A percentile compares a stretch with the other conserved stretches of the same genome.
Conservation (phyloP, 2,329 filamentous ascomycete species). For the Cercospora berteroae region DNA sequence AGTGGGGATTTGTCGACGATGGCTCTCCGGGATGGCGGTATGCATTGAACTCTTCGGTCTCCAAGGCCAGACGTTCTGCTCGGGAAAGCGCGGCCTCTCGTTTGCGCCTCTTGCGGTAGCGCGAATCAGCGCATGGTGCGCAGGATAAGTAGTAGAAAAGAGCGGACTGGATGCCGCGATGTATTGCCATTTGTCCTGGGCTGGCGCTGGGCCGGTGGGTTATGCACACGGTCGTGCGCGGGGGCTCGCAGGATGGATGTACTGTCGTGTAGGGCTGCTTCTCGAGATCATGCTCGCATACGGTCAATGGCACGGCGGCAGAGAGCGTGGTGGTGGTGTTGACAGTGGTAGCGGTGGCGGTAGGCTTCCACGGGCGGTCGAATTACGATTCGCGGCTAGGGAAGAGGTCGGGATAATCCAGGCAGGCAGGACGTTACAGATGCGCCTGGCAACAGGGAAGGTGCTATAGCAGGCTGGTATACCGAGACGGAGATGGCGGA, state of each 20-base stretch:
- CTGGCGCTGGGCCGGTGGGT: background rate
- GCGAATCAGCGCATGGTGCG: conserved; percentile 71
- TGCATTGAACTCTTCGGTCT: conserved; percentile 61
- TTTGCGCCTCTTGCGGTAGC: conserved; percentile 67
- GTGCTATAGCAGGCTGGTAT: background rate
- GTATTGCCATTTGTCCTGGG: conserved; percentile 33
- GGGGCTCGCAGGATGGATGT: background rate
- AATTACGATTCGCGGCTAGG: background rate
- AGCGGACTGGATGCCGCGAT: conserved; percentile 64
- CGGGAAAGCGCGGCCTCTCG: conserved; percentile 56
- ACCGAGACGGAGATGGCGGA: background rate
- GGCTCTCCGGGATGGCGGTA: conserved; percentile 74
- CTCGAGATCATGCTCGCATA: conserved; percentile 10
- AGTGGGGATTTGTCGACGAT: conserved; percentile 84
- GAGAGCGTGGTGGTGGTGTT: background rate
- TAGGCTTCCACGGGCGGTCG: background rate
- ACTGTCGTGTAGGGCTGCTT: conserved; percentile 4
- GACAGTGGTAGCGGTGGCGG: background rate
- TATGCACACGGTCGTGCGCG: background rate
- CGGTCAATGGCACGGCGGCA: background rate
- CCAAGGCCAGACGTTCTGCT: conserved; percentile 58
- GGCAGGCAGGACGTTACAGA: background rate
- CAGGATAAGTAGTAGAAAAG: conserved; percentile 77
- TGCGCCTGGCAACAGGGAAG: background rate
- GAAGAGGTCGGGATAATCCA: conserved; percentile 2